Evolutionary conservation across 1,284 basidiomycete species (phyloP).

Genomic region (Spongispora temasekensis): DNA sequence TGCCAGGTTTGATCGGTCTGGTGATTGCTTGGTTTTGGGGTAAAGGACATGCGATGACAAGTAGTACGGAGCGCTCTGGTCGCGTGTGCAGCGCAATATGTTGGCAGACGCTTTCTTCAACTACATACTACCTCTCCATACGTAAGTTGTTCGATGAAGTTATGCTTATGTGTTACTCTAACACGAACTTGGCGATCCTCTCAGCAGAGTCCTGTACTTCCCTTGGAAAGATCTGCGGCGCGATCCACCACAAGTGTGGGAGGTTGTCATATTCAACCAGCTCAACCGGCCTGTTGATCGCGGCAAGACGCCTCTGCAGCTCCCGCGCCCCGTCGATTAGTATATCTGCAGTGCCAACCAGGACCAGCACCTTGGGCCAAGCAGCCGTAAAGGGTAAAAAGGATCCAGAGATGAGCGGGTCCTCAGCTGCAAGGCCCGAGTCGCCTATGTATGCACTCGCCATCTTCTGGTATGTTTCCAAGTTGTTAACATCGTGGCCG

Average conservation of each 20-base stretch:
- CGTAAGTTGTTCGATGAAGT: no score
- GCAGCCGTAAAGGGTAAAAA: slow-evolving; percentile 18
- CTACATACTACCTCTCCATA: no score
- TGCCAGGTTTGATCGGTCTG: no score
- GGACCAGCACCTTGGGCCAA: slow-evolving; percentile 29
- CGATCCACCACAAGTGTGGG: slow-evolving; percentile 26
- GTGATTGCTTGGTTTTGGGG: no score
- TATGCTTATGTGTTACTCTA: slow-evolving; percentile 1
- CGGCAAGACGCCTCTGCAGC: slow-evolving; percentile 9
- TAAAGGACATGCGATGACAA: no score
- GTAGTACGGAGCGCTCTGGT: no score
- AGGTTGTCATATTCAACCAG: slow-evolving; percentile 28
- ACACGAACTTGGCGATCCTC: slow-evolving; percentile 20
- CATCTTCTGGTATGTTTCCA: fast-evolving
- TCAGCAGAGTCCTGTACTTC: slow-evolving; percentile 13
- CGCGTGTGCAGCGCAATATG: no score
- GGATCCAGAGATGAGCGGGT: slow-evolving; percentile 23
- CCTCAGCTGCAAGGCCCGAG: slow-evolving; percentile 5
- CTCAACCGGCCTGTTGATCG: slow-evolving; percentile 10
- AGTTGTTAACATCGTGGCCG: slow-evolving; percentile 7
- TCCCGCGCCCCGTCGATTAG: slow-evolving; percentile 16
- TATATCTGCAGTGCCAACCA: slow-evolving; percentile 22
- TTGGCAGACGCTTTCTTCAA: no score
- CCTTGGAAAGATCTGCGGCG: slow-evolving; percentile 17
- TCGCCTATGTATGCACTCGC: slow-evolving; percentile 13